A percentile compares a stretch with the other conserved stretches of the same genome.
phyloP scores from a whole-genome alignment of 108 stramenopile genomes.

The Nitzschia sp. region DNA sequence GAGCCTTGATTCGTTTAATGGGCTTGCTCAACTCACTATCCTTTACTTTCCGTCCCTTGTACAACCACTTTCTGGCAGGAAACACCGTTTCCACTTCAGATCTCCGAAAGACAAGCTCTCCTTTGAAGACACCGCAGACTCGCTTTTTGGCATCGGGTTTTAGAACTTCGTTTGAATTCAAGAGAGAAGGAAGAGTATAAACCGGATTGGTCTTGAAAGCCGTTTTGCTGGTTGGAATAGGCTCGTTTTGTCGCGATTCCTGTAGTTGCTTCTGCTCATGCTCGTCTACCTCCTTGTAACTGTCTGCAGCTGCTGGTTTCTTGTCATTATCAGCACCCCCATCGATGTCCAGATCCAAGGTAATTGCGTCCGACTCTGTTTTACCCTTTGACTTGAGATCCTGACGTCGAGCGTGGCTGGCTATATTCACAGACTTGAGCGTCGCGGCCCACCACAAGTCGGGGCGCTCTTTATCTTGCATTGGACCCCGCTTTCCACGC shows the following conservation, averaged over 20 bases:
- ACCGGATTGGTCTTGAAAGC: slow-evolving; percentile 76
- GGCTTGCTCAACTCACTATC: slow-evolving; percentile 62
- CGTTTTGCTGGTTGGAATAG: slow-evolving; percentile 81
- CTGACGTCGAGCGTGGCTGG: not conserved
- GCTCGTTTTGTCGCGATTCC: slow-evolving; percentile 45
- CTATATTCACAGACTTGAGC: slow-evolving; percentile 9
- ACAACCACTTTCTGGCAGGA: slow-evolving; percentile 73
- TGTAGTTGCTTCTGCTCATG: slow-evolving; percentile 55
- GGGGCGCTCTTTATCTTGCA: not conserved
- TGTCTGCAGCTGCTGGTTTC: not conserved
- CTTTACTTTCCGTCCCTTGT: slow-evolving; percentile 75
- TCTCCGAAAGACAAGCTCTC: slow-evolving; percentile 72
- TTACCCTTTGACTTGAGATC: slow-evolving; percentile 32
- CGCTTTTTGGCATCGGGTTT: slow-evolving; percentile 70
- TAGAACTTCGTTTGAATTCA: slow-evolving; percentile 73
- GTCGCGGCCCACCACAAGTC: slow-evolving; percentile 29
- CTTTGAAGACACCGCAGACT: slow-evolving; percentile 86
- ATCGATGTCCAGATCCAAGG: slow-evolving; percentile 27
- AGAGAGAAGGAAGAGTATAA: slow-evolving; percentile 68
- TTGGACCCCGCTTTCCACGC: slow-evolving; percentile 17
- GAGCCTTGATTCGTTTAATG: slow-evolving; percentile 64
- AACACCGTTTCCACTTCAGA: slow-evolving; percentile 76
- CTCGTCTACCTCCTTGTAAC: slow-evolving; percentile 30
- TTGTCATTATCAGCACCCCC: slow-evolving; percentile 17
- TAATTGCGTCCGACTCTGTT: slow-evolving; percentile 46